Percentiles rank a stretch among this genome's conserved stretches.
phyloP scores from a whole-genome alignment of 495 filamentous ascomycete genomes.

The Penicillium manginii region DNA sequence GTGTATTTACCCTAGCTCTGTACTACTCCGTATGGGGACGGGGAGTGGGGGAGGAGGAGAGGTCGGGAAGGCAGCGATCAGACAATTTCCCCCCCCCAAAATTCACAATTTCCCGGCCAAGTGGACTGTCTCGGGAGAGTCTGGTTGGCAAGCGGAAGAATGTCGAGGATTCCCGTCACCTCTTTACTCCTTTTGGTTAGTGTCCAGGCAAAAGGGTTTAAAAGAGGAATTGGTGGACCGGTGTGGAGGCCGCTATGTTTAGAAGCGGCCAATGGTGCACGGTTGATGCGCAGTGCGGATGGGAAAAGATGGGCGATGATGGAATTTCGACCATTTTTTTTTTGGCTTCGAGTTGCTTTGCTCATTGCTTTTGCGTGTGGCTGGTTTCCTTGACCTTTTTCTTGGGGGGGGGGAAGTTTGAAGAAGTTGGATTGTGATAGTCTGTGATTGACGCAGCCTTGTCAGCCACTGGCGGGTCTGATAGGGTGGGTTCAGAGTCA shows the following conservation, averaged over 20 bases:
- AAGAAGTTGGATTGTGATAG: constrained; percentile 1
- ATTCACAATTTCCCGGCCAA: constrained; percentile 6
- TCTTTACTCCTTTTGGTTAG: neutral
- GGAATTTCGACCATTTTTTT: constrained; percentile 15
- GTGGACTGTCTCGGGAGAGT: constrained; percentile 1
- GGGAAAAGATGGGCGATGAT: constrained; percentile 23
- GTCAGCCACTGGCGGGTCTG: neutral
- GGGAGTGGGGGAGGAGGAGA: neutral
- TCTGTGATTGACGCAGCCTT: neutral
- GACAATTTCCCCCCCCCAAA: constrained; percentile 4
- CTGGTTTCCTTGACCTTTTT: neutral
- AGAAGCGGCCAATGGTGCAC: constrained; percentile 29
- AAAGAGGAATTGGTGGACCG: constrained; percentile 4
- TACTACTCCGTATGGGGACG: neutral
- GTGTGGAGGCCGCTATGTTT: constrained; percentile 30
- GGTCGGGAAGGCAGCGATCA: constrained; percentile 6
- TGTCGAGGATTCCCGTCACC: constrained; percentile 5
- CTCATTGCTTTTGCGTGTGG: neutral
- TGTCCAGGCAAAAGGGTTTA: neutral
- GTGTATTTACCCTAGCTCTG: neutral
- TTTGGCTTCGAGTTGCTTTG: constrained; percentile 17
- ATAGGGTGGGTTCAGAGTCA: neutral
- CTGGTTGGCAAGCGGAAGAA: constrained; percentile 4
- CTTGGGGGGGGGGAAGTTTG: neutral
- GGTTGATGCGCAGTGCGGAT: constrained; percentile 17